phyloP scores from a whole-genome alignment of 139 green algal genomes.

The Nannochloris sp. region DNA sequence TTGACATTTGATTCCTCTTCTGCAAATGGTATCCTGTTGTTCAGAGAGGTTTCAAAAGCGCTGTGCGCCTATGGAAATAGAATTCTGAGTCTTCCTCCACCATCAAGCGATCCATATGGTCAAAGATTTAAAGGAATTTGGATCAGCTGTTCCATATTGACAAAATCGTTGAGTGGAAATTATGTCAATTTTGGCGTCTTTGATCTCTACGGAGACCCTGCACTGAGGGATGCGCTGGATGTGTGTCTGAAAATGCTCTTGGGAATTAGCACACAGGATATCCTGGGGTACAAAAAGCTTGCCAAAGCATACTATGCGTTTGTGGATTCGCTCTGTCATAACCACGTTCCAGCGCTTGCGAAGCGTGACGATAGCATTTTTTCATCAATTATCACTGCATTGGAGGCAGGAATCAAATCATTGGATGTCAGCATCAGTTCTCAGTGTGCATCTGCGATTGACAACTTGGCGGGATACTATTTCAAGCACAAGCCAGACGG shows the following conservation, averaged over 20 bases:
- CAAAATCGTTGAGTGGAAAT: conserved; percentile 76
- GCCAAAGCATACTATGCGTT: conserved; percentile 77
- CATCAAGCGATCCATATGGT: conserved; percentile 49
- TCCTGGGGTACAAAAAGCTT: conserved; percentile 77
- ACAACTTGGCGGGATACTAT: conserved; percentile 85
- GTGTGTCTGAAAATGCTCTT: conserved; percentile 80
- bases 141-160: conserved; percentile 75
- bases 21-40: conserved; percentile 93
- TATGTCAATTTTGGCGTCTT: conserved; percentile 99
- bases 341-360: conserved; percentile 51
- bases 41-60: conserved; percentile 64
- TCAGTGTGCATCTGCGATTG: conserved; percentile 77
- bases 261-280: conserved; percentile 43
- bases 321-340: conserved; percentile 80
- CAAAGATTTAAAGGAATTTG: conserved; percentile 92
- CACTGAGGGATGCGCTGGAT: conserved; percentile 84
- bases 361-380: conserved; percentile 72
- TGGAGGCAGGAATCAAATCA: conserved; percentile 77
- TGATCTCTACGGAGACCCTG: conserved; percentile 91
- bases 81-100: conserved; percentile 31
- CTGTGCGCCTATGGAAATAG: conserved; percentile 71
- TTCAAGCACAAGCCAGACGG: conserved; percentile 47
- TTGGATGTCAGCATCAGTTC: conserved; percentile 69
- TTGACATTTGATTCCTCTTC: conserved; percentile 90
- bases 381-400: conserved; percentile 62